phyloP scores from a whole-genome alignment of 306 rosid species.

The Vachellia pachyceras region DNA sequence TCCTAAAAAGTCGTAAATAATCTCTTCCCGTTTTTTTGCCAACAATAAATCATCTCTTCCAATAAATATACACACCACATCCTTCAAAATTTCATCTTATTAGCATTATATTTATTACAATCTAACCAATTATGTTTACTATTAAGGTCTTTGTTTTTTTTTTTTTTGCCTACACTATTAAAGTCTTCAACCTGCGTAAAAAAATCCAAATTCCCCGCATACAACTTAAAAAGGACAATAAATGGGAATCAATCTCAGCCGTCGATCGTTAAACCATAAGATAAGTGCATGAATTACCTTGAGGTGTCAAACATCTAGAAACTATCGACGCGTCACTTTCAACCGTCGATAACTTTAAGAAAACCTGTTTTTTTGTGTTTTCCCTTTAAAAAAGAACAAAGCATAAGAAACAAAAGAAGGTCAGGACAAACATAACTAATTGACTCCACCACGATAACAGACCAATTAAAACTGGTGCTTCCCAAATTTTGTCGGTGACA shows the following conservation, averaged over 20 bases:
- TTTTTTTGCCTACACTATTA: no score
- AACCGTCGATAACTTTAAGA: constrained; percentile 36
- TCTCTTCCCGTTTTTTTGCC: no score
- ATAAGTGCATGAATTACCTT: neutral
- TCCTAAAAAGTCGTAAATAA: no score
- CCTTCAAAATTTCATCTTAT: no score
- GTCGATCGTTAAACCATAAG: neutral
- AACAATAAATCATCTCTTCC: no score
- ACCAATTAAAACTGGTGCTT: constrained; percentile 31
- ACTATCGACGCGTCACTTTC: constrained; percentile 15
- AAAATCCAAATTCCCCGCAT: neutral
- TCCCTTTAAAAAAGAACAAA: no score
- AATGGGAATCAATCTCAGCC: neutral
- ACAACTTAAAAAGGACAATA: no score
- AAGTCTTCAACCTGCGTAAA: no score
- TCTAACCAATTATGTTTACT: no score
- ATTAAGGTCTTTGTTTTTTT: no score
- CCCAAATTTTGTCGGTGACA: constrained; percentile 1
- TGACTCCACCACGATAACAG: neutral
- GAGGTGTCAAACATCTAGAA: constrained; percentile 19
- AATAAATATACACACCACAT: no score
- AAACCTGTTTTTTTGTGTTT: neutral
- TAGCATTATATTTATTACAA: no score
- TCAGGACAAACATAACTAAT: neutral
- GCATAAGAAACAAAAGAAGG: neutral